Base-by-base conservation (phyloP, 192 early-diverging fungal genomes). In the Coemansia sp. region DNA sequence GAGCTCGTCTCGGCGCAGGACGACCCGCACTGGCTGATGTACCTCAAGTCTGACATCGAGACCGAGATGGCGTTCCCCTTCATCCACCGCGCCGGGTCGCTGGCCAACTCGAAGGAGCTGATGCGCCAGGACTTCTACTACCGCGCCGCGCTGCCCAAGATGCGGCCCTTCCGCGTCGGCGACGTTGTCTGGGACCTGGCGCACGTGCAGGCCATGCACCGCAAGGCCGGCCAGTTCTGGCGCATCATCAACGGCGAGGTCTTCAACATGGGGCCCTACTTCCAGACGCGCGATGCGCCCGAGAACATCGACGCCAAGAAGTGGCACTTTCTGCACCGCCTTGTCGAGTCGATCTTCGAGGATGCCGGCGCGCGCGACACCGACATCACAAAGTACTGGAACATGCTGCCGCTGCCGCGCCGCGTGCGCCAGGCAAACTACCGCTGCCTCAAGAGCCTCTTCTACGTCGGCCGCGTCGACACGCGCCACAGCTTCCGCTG, bases 401-500 rank as follows among this genome's bases (percentile, higher is more conserved):
- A 84, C 21, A 85, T 69, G 69, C 68, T 78, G 56, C 69, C 76
- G 6, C 46, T 84, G 26, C 63, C 48, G 35, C 61, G 76, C 1
- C 23, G 53, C 3, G 72, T 56, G n/a, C 79, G 85, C 2, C 23
- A 51, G 14, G 46, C 75, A 11, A 83, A 82, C 46, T 82, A 87
- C 66, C 72, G 73, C 23, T 98, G 96, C 83, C 77, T 98, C 38
- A 86, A 96, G 49, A 87, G 86, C 53, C 74, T 91, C 44, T 98
- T 96, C 70, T 95, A 92, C 56, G 80, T 92, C 16, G 96, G 94
- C 59, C 67, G 82, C 49, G 52, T 96, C 36, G 95, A 98, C 70
- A 90, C 89, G 39, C 88, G 94, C 26, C 81, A 92, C 56, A 85
- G 87, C n/a, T 76, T 92, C 61, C 73, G 84, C 56, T 97, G 95